Percentiles rank a stretch among this genome's conserved stretches.
Conservation (phyloP, 352 stramenopile species). For the Phytopythium chamaehyphon region DNA sequence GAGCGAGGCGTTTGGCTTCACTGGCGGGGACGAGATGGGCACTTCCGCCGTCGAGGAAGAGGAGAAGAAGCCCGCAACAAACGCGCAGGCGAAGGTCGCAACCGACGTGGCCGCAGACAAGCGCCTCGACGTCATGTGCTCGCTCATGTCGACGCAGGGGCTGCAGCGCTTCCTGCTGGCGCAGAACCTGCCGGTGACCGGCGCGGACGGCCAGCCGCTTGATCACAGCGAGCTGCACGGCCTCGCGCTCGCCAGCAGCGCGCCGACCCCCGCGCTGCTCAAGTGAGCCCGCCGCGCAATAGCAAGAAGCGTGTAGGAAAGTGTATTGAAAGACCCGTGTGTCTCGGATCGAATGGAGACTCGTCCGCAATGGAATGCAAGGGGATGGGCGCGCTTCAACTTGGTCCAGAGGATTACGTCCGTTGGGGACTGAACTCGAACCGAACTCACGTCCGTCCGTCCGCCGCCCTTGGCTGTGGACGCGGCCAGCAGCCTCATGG, state of each 20-base stretch:
- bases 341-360: too few relatives aligned
- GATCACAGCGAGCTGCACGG: slow-evolving; percentile 64
- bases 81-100: neutral
- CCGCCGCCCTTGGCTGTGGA: too few relatives aligned
- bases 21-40: slow-evolving; percentile 12
- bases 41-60: slow-evolving; percentile 9
- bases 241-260: slow-evolving; percentile 18
- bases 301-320: neutral
- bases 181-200: slow-evolving; percentile 40
- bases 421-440: too few relatives aligned
- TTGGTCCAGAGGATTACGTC: too few relatives aligned
- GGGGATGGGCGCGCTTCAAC: too few relatives aligned
- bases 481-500: too few relatives aligned
- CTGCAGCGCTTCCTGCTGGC: slow-evolving; percentile 57
- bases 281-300: neutral
- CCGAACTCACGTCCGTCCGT: too few relatives aligned
- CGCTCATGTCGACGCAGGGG: slow-evolving; percentile 60
- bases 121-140: slow-evolving; percentile 77
- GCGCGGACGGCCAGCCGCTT: slow-evolving; percentile 17
- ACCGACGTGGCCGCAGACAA: slow-evolving; percentile 7
- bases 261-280: slow-evolving; percentile 1
- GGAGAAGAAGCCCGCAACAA: neutral
- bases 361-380: too few relatives aligned
- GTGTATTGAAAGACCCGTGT: neutral
- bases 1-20: slow-evolving; percentile 27